Base-by-base conservation (phyloP, 495 filamentous ascomycete genomes). In the Hyaloscypha variabilis region DNA sequence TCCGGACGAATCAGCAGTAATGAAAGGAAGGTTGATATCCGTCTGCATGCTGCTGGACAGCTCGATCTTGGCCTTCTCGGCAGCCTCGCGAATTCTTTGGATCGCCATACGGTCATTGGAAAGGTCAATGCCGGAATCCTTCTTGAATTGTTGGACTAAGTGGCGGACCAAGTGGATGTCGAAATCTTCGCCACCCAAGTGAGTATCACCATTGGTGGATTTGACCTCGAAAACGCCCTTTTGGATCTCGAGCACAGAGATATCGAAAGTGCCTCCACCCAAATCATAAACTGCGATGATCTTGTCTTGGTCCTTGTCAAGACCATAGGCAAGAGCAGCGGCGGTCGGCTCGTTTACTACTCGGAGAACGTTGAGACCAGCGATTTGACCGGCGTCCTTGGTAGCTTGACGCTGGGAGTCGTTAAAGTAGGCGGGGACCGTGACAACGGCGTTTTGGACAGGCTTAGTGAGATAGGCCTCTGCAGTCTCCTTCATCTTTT, bases 21-120 rank as follows among this genome's bases (percentile, higher is more conserved):
- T 99, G 89, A 97, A 99, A 65, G 95, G 96, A 63, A 98, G 89
- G 82, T 95, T 97, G 82, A 98, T 97, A 78, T 99, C 95, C 64
- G 95, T 99, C 81, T 97, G 94, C 70, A 95, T 87, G 60, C 93
- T 91, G 24, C 94, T 97, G 3, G 95, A 98, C 67, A 99, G 86
- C 82, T 99, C 95, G 75, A 98, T 99, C 91, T 99, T 99, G 75
- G 95, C 95, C 88, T 99, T 99, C 88, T 99, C 95, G 67, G 96
- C 95, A 68, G 95, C 95, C 83, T 99, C 95, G 81, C 95, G 95
- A 77, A 99, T 97, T 82, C 95, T 87, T 85, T 99, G 95, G 71
- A 99, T 96, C 64, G 95, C 95, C 95, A 99, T 98, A 74, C 95
- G 94, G 85, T 99, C 95, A 69, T 80, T 80, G 39, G 91, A 90